phyloP scores from a whole-genome alignment of 164 flowering plant species.

The Amborella trichopoda region DNA sequence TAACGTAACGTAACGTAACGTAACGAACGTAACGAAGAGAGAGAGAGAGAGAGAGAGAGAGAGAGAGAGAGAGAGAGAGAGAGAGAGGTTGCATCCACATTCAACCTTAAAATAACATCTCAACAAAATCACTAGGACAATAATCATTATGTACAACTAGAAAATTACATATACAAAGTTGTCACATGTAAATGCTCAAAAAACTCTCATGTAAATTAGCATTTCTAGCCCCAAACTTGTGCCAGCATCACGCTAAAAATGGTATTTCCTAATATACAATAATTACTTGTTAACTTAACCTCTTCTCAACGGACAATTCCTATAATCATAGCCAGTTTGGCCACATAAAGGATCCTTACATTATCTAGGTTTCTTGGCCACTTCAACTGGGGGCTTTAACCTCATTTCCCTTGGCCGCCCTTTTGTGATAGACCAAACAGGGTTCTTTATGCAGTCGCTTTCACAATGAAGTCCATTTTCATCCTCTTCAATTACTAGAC shows the following conservation, averaged over 20 bases:
- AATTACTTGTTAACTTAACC: too few species aligned
- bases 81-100: background rate
- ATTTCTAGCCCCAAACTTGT: background rate
- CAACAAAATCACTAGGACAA: background rate
- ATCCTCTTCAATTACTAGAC: too few species aligned
- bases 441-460: too few species aligned
- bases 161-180: background rate
- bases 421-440: too few species aligned
- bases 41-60: background rate
- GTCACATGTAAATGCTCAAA: background rate
- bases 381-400: too few species aligned
- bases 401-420: too few species aligned
- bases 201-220: background rate
- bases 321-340: too few species aligned
- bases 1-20: background rate
- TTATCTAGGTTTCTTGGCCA: too few species aligned
- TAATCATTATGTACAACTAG: background rate
- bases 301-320: too few species aligned
- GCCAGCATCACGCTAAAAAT: too few species aligned
- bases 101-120: background rate
- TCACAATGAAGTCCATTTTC: too few species aligned
- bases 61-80: background rate
- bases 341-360: too few species aligned
- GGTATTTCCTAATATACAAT: background rate
- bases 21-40: background rate